Evolutionary conservation across 1,139 yeast genomes (phyloP), one percentile per base, ranked within the genome.

Genomic region (Sugiyamaella sp.): DNA sequence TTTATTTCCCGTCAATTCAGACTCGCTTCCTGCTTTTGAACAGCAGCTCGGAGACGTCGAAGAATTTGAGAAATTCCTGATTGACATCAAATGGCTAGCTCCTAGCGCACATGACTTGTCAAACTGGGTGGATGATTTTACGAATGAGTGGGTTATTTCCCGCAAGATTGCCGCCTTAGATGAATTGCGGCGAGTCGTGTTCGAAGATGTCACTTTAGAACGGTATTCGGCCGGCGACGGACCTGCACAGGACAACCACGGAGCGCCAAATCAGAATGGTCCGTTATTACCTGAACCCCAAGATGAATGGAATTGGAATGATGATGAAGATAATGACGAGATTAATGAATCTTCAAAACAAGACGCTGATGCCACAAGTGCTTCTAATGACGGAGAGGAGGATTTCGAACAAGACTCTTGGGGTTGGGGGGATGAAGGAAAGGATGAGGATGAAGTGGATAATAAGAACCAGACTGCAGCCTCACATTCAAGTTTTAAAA

Each of bases 381-480:
- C 39, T 3, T 27, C 51, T 17, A 55, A 44, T 9, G 49, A 46
- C 14, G 48, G 48, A 10, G 58, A 54, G 44, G 55, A 55, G 1
- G 55, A 35, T 12, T 54, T 44, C 17, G 57, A 48, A 2, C 56
- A 52, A 10, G 68, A 63, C 2, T 63, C 63, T 24, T 65, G 69
- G 69, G 69, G 65, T 0, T 66, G 69, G 69, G 67, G 63, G 12
- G 70, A 66, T 22, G 66, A 63, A 14, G 61, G 58, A 8, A 33
- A 50, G 10, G 29, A 33, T 17, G 42, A 29, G 16, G 27, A 21
- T 6, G 27, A 21, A 12, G 19, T 16, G 38, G 22, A 20, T 25
- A 47, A 12, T 21, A 21, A 32, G 40, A 21, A 29, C 33, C 17
- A 10, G 10, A 21, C n/a, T n/a, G n/a, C n/a, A n/a, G n/a, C n/a